phyloP scores from a whole-genome alignment of 1,139 yeast genomes.

The Geotrichum candidum region DNA sequence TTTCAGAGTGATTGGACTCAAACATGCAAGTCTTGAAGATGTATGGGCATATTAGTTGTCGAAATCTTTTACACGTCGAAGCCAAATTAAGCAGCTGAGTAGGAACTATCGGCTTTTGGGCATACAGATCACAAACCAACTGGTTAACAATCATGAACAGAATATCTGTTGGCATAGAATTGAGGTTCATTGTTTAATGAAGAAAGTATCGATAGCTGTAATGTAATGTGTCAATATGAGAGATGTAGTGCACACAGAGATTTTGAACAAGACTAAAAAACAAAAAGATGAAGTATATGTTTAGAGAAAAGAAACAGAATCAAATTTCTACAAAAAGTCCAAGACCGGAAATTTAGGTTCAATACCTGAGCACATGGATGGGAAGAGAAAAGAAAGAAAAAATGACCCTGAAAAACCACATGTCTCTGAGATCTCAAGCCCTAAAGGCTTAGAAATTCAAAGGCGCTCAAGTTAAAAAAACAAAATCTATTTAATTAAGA shows the following conservation, averaged over 20 bases:
- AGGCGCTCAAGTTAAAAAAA: too few species aligned
- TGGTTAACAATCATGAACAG: background rate
- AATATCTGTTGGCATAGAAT: slow-evolving; percentile 1
- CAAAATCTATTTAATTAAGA: too few species aligned
- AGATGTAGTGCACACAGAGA: background rate
- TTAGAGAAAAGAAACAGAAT: background rate
- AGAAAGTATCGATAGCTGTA: background rate
- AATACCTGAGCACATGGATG: background rate
- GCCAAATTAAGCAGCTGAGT: background rate
- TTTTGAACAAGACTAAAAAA: background rate
- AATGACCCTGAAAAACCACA: too few species aligned
- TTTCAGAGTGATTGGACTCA: background rate
- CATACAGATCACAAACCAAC: background rate
- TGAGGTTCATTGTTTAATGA: background rate
- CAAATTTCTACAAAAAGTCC: background rate
- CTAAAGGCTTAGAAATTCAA: too few species aligned
- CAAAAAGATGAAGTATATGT: background rate
- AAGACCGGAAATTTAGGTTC: background rate
- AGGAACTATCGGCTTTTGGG: background rate
- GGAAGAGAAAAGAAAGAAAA: background rate
- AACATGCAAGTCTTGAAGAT: background rate
- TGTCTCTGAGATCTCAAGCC: too few species aligned
- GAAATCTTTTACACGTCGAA: background rate
- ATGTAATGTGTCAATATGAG: too few species aligned
- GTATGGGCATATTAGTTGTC: background rate